Evolutionary conservation across 768 basidiomycete species (phyloP).

Genomic region (Nidularia pulvinata): DNA sequence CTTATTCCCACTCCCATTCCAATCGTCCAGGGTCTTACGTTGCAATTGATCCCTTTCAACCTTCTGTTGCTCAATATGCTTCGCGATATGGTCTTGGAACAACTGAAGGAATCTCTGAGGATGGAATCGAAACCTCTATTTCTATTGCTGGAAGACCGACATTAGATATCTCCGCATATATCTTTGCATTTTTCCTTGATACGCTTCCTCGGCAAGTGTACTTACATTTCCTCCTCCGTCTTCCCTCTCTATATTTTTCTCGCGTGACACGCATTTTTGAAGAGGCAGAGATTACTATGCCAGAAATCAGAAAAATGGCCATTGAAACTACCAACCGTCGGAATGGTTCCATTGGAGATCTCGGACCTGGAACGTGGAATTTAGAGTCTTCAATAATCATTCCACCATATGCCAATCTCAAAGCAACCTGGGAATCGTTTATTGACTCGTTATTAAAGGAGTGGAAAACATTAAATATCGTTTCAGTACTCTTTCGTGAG

Average conservation of each 20-base stretch:
- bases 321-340: constrained; percentile 1
- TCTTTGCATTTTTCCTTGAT: constrained; percentile 19
- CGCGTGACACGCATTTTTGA: constrained; percentile 67
- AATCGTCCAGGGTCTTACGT: no score
- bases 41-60: no score
- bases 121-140: no score
- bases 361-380: constrained; percentile 13
- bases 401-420: constrained; percentile 14
- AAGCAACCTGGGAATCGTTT: constrained; percentile 23
- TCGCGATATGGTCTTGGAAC: no score
- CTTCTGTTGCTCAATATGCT: no score
- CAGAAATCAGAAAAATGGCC: constrained; percentile 44
- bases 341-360: background rate
- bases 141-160: no score
- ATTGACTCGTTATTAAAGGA: constrained; percentile 26
- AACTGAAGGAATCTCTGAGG: no score
- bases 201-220: constrained; percentile 28
- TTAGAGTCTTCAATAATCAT: no score
- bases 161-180: constrained; percentile 24
- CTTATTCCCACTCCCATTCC: no score
- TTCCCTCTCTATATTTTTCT: constrained; percentile 67
- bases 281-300: constrained; percentile 60
- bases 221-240: constrained; percentile 41
- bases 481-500: constrained; percentile 28
- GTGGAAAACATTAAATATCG: constrained; percentile 33